phyloP scores from a whole-genome alignment of 139 green algal species.

The Micractinium sp. region DNA sequence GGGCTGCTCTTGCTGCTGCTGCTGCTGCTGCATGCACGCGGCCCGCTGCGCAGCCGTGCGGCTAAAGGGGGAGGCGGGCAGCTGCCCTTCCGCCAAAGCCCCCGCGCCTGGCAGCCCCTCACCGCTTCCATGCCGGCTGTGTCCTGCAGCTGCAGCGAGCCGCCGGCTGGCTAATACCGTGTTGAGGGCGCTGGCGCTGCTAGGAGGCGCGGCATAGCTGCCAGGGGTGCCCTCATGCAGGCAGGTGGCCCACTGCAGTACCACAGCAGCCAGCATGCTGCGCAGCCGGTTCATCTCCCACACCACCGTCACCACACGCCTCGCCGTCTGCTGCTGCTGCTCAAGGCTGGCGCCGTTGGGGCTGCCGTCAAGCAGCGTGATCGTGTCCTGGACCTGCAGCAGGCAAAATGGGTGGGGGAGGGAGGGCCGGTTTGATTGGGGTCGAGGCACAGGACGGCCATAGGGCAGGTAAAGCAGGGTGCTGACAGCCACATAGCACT shows the following conservation, averaged over 20 bases:
- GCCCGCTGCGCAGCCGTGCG: not conserved
- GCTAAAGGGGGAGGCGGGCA: not conserved
- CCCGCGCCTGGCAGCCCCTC: not conserved
- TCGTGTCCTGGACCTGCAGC: constrained; percentile 16
- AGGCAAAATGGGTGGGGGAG: not conserved
- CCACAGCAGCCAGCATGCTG: constrained; percentile 61
- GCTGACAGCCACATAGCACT: too few relatives aligned
- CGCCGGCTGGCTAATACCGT: not conserved
- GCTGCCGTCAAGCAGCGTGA: constrained; percentile 12
- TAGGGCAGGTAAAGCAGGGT: too few relatives aligned
- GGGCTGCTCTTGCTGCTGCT: not conserved
- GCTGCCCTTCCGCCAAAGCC: not conserved
- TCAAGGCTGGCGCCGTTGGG: constrained; percentile 11
- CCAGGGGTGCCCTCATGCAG: constrained; percentile 57
- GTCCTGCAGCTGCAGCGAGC: not conserved
- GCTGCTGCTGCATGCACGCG: not conserved
- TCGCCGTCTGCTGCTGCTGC: not conserved
- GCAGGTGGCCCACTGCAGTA: constrained; percentile 70
- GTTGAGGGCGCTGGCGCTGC: not conserved
- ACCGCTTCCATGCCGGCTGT: constrained; percentile 31
- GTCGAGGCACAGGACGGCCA: too few relatives aligned
- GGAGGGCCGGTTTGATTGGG: too few relatives aligned
- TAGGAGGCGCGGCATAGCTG: constrained; percentile 11
- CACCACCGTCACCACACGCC: constrained; percentile 2
- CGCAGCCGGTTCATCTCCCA: constrained; percentile 74